Percentiles rank a stretch among this genome's conserved stretches.
Conservation (phyloP, 2,329 filamentous ascomycete species). For the Madurella mycetomatis region DNA sequence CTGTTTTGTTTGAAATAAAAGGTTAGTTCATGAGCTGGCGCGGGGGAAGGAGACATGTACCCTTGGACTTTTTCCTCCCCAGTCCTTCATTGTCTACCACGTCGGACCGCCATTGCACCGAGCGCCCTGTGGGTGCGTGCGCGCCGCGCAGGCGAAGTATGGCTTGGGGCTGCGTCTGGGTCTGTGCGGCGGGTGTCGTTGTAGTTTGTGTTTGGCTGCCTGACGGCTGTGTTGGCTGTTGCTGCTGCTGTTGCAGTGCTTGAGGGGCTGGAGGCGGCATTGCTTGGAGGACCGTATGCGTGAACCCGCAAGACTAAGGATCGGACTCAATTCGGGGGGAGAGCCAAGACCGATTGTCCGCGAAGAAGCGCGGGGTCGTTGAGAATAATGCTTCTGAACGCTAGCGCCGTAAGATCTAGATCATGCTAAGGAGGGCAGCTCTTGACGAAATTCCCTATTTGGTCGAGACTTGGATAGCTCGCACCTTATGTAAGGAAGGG, state of each 20-base stretch:
- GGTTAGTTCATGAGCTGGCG: neutral
- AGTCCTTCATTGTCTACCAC: slow-evolving; percentile 95
- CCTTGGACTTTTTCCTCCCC: slow-evolving; percentile 91
- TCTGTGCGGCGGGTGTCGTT: slow-evolving; percentile 3
- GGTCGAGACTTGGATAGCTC: too few relatives aligned
- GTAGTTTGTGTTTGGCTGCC: slow-evolving; percentile 17
- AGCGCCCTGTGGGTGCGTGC: slow-evolving; percentile 45
- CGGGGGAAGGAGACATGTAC: slow-evolving; percentile 40
- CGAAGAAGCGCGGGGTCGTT: too few relatives aligned
- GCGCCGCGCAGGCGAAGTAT: slow-evolving; percentile 52
- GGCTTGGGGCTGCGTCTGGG: slow-evolving; percentile 26
- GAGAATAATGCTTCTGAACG: too few relatives aligned
- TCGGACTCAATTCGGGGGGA: neutral
- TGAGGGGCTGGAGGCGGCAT: slow-evolving; percentile 15
- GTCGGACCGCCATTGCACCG: slow-evolving; percentile 87
- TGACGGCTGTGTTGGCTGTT: slow-evolving; percentile 10
- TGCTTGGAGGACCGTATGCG: neutral
- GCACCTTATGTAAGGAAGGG: neutral
- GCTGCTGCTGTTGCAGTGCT: slow-evolving; percentile 16
- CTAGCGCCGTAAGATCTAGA: too few relatives aligned
- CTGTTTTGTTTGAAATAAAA: slow-evolving; percentile 42
- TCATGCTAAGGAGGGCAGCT: too few relatives aligned
- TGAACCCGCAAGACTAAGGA: neutral
- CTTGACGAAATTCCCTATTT: too few relatives aligned
- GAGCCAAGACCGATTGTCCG: neutral